Conservation (phyloP, 1,139 yeast genomes). For the Scheffersomyces quercinus region DNA sequence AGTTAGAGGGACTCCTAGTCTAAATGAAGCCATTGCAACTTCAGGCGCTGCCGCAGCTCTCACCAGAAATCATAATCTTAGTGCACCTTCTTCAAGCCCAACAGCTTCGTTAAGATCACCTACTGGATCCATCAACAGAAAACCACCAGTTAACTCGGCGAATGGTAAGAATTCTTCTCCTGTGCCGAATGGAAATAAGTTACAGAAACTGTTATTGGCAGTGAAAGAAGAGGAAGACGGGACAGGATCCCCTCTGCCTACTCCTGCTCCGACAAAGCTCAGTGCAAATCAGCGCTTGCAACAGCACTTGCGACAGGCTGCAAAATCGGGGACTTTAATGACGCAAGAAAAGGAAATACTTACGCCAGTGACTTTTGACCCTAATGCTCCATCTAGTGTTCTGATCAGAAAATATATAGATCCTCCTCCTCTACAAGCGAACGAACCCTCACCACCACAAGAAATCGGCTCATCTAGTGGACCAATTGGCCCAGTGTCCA, state of each 20-base stretch:
- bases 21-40: constrained; percentile 17
- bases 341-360: constrained; percentile 42
- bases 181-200: constrained; percentile 10
- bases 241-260: constrained; percentile 5
- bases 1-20: constrained; percentile 13
- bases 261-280: constrained; percentile 12
- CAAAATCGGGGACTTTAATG: constrained; percentile 39
- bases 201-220: constrained; percentile 17
- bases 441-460: not conserved
- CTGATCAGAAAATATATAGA: constrained; percentile 25
- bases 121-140: constrained; percentile 13
- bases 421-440: constrained; percentile 12
- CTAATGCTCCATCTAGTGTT: constrained; percentile 35
- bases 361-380: constrained; percentile 42
- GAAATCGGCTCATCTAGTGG: not conserved
- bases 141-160: constrained; percentile 13
- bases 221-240: constrained; percentile 25
- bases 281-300: constrained; percentile 46
- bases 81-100: not conserved
- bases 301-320: constrained; percentile 41
- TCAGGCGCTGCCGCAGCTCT: constrained; percentile 42
- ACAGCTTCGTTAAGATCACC: constrained; percentile 10
- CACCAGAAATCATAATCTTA: constrained; percentile 13
- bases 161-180: constrained; percentile 1
- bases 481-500: not conserved